Base-by-base conservation (phyloP, 345 rosid species). In the Punica granatum region DNA sequence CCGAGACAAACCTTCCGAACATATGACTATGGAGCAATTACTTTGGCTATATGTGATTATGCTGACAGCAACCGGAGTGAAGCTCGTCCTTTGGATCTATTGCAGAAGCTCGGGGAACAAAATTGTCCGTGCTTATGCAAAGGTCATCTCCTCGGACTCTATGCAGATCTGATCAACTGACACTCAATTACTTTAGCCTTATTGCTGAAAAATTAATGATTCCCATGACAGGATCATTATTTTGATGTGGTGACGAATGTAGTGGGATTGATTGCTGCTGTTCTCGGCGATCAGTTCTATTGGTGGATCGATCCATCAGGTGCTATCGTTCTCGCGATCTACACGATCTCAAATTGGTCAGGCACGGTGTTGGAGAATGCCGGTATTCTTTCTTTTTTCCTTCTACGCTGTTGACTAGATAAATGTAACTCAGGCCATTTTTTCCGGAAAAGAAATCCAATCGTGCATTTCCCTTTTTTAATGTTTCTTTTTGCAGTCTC, bases 291-390 rank as follows among this genome's bases (percentile, higher is more conserved):
- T 78, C 73, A 76, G 26, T 80, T 64, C 72, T 83, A 77, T 62
- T 94, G 96, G 99, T 94, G 96, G 97, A 86, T 94, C 16, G 99
- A 94, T 65, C 96, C 99, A 0, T 72, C 70, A 15, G 99, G 96
- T 64, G 97, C 97, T 19, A 84, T 89, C 44, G 68, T 81, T 35
- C 91, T 90, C 49, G 99, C 97, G 33, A 63, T 93, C 7, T 93
- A 93, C 73, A 90, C 95, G 16, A 93, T 93, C 46, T 6, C 76
- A 59, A 89, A 89, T 63, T 93, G 98, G 97, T 90, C 97, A 1
- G 84, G 76, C 32, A 89, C 99, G 9, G 99, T 94, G 44, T 70
- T 86, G 76, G 99, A 94, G 78, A 94, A 90, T 72, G 92, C 99
- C 63, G 89, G 97, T 90, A 76, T 31, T 0, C 33, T 59, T 59